Evolutionary conservation across 1,284 basidiomycete species (phyloP).

Genomic region (Cutaneotrichosporon sp.): DNA sequence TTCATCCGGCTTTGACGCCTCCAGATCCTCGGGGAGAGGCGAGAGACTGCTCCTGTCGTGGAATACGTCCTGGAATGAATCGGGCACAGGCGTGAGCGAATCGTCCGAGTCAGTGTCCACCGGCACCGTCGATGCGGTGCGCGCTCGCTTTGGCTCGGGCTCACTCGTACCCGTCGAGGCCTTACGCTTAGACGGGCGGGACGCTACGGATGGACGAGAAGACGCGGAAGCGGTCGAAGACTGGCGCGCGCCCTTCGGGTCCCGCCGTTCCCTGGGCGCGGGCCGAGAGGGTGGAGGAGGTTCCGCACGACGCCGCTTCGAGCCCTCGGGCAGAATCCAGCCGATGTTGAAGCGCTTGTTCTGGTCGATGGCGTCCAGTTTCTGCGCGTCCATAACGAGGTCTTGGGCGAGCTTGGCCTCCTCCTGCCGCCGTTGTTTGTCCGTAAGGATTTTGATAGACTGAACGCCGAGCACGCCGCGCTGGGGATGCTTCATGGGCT

Average conservation of each 20-base stretch:
- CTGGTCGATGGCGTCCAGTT: constrained; percentile 53
- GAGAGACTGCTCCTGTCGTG: not conserved
- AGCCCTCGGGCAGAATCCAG: constrained; percentile 78
- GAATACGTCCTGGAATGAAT: not conserved
- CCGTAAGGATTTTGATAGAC: constrained; percentile 36
- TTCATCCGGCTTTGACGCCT: not conserved
- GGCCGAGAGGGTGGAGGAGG: not conserved
- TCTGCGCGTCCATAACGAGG: too few species aligned
- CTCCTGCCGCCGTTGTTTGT: constrained; percentile 48
- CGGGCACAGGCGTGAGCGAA: constrained; percentile 15
- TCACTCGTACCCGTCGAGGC: constrained; percentile 17
- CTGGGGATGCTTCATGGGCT: constrained; percentile 19
- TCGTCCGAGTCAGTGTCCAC: constrained; percentile 34
- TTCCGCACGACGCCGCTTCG: constrained; percentile 47
- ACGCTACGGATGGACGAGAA: not conserved
- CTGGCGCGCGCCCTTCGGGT: not conserved
- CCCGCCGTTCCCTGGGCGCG: not conserved
- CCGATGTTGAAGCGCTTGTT: constrained; percentile 81
- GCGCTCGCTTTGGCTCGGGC: constrained; percentile 9
- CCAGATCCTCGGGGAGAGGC: not conserved
- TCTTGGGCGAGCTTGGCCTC: too few species aligned
- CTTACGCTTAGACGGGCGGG: constrained; percentile 9
- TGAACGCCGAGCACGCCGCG: constrained; percentile 39
- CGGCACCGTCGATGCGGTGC: too few species aligned
- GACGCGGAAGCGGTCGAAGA: not conserved